A percentile compares a stretch with the other conserved stretches of the same genome.
Conservation (phyloP, 108 stramenopile genomes). For the Aureococcus anophagefferens region DNA sequence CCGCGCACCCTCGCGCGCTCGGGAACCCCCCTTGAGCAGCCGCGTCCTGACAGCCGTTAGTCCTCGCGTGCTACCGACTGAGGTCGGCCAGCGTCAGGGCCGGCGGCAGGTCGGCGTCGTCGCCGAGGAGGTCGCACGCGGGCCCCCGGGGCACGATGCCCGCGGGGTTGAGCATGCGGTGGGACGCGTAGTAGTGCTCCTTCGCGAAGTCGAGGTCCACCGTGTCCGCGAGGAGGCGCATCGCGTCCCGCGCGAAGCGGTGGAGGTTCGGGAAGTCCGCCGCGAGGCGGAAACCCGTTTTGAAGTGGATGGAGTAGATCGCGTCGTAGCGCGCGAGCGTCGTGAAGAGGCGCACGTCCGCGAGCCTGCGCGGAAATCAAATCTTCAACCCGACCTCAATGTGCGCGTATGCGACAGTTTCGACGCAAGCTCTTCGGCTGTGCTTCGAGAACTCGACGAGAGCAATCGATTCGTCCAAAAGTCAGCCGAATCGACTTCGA, state of each 20-base stretch:
- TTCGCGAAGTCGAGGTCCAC: slow-evolving; percentile 90
- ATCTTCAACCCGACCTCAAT: no score
- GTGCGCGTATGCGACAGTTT: no score
- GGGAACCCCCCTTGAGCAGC: no score
- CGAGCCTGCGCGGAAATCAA: no score
- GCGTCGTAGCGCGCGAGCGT: slow-evolving; percentile 90
- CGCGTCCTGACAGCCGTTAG: no score
- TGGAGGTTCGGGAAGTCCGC: slow-evolving; percentile 67
- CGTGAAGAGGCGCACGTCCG: slow-evolving; percentile 87
- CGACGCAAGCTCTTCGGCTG: no score
- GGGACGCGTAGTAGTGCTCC: slow-evolving; percentile 75
- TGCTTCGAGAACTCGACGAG: no score
- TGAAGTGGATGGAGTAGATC: slow-evolving; percentile 81
- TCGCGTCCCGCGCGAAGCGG: slow-evolving; percentile 87
- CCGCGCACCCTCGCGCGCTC: no score
- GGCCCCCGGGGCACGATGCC: slow-evolving; percentile 41
- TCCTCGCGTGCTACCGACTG: no score
- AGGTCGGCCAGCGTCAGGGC: no score
- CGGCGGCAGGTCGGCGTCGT: neutral
- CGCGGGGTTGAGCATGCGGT: slow-evolving; percentile 36
- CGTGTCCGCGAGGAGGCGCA: slow-evolving; percentile 75
- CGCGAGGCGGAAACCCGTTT: slow-evolving; percentile 70
- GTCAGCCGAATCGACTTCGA: no score
- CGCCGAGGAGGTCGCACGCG: neutral
- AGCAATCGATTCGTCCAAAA: no score